These are phyloP conservation scores for Rehmannia glutinosa DNA, from an alignment of 257 asterid genomes.

Conservation along the genomic window DNA sequence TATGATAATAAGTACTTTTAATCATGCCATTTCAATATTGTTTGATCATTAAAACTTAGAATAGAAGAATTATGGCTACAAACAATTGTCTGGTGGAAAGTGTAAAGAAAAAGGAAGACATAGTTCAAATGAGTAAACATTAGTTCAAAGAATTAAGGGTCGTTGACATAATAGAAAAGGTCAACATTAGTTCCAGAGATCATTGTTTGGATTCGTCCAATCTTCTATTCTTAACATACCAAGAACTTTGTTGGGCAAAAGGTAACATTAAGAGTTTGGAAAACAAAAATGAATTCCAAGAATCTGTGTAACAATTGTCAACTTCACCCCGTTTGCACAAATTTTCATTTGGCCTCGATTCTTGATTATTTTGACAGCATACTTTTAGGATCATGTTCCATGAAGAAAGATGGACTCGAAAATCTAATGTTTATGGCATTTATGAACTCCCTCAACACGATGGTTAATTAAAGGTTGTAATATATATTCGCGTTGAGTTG, in stretches of 20 bases:
- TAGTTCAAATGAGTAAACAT: not conserved
- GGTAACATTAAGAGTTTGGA: conserved; percentile 5
- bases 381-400: conserved; percentile 19
- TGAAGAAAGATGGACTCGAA: not conserved
- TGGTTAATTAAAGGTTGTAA: too few species aligned
- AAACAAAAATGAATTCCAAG: not conserved
- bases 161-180: not conserved
- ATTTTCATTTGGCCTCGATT: conserved; percentile 2
- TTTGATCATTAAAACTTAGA: conserved; percentile 14
- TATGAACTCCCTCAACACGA: too few species aligned
- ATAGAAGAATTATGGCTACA: conserved; percentile 2
- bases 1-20: too few species aligned
- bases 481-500: too few species aligned
- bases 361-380: conserved; percentile 3
- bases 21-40: not conserved
- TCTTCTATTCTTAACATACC: not conserved
- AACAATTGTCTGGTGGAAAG: not conserved
- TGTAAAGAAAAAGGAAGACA: conserved; percentile 22
- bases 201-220: not conserved
- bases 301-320: not conserved
- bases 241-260: conserved; percentile 7
- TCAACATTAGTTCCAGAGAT: not conserved
- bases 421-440: too few species aligned
- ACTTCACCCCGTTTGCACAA: not conserved
- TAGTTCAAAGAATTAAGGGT: too few species aligned